Percentiles rank a stretch among this genome's conserved stretches.
Conservation (phyloP, 306 rosid genomes). For the Acacia confusa region DNA sequence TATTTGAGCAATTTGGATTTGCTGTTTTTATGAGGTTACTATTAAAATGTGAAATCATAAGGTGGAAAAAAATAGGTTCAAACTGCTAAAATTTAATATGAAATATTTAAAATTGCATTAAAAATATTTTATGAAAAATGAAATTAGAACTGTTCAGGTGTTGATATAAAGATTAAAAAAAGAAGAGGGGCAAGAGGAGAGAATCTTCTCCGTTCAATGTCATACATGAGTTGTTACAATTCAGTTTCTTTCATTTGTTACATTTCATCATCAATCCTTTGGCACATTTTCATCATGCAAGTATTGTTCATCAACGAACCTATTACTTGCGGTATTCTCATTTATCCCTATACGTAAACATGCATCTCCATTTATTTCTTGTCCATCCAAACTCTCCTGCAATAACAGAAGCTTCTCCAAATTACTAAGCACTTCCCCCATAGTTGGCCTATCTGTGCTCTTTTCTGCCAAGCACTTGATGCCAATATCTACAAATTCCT, state of each 20-base stretch:
- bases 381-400: constrained; percentile 28
- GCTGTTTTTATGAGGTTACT: too few relatives aligned
- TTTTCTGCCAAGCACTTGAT: constrained; percentile 32
- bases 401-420: constrained; percentile 34
- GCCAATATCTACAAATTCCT: constrained; percentile 37
- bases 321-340: not conserved
- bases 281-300: not conserved
- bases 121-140: too few relatives aligned
- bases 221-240: not conserved
- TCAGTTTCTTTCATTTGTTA: not conserved
- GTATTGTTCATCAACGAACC: not conserved
- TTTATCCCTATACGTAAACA: not conserved
- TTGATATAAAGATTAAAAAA: too few relatives aligned
- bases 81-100: too few relatives aligned
- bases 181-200: too few relatives aligned
- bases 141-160: too few relatives aligned
- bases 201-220: not conserved
- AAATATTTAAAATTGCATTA: too few relatives aligned
- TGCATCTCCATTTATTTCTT: not conserved
- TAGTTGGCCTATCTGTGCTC: constrained; percentile 39
- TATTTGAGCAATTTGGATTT: too few relatives aligned
- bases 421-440: constrained; percentile 42
- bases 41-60: too few relatives aligned
- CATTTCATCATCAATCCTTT: not conserved
- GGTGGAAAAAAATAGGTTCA: too few relatives aligned